Evolutionary conservation across 345 rosid species (phyloP).

Genomic region (Melastoma malabathricum): DNA sequence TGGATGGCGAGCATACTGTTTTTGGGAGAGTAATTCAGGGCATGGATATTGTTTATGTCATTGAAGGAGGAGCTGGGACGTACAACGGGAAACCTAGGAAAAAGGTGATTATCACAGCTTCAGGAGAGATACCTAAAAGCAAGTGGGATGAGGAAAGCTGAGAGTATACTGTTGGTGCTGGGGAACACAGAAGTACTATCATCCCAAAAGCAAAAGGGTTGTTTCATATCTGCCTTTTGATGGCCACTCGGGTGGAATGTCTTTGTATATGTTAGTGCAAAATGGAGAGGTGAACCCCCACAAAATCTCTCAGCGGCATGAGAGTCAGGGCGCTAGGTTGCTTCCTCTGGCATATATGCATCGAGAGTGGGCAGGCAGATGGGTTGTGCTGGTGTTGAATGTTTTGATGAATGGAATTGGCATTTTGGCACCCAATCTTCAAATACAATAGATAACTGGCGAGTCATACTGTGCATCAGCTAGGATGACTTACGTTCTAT

Average conservation of each 20-base stretch:
- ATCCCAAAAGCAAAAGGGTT: neutral
- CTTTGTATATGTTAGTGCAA: too few relatives aligned
- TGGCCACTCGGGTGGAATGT: too few relatives aligned
- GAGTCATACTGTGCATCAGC: conserved; percentile 84
- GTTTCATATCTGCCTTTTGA: too few relatives aligned
- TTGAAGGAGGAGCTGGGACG: conserved; percentile 98
- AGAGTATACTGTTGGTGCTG: conserved; percentile 7
- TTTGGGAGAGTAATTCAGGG: conserved; percentile 91
- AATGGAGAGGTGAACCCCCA: too few relatives aligned
- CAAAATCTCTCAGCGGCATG: too few relatives aligned
- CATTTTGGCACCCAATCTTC: conserved; percentile 27
- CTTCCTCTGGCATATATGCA: too few relatives aligned
- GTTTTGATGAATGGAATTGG: too few relatives aligned
- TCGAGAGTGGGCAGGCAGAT: too few relatives aligned
- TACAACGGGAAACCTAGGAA: conserved; percentile 89
- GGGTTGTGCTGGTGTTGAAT: too few relatives aligned
- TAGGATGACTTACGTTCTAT: conserved; percentile 78
- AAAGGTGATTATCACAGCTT: conserved; percentile 69
- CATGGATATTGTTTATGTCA: conserved; percentile 75
- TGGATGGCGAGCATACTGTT: conserved; percentile 95
- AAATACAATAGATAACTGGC: too few relatives aligned
- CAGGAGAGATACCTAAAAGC: conserved; percentile 72
- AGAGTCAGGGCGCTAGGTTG: too few relatives aligned
- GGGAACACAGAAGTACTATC: conserved; percentile 3
- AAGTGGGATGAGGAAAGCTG: conserved; percentile 82